Evolutionary conservation across 805 yeast species (phyloP), one percentile per base, ranked within the genome.

Genomic region (Nakazawaea populi): DNA sequence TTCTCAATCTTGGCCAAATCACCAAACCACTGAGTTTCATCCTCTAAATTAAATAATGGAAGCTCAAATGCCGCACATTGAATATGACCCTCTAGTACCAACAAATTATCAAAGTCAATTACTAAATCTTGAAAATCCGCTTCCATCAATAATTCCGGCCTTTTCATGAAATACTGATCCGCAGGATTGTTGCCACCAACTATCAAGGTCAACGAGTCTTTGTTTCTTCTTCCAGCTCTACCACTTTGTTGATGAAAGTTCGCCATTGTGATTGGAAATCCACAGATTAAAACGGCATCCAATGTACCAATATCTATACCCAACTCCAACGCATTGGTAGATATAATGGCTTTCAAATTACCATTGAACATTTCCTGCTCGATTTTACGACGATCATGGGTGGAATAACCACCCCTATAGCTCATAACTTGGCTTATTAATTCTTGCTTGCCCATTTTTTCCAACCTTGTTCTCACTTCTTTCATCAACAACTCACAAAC

Each of bases 221-320:
- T 78, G 48, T 77, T 80, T 56, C 96, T 81, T 64, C 99, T 75
- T 14, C 99, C 99, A 0, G 97, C 98, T 61, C 99, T 76, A 37
- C 99, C 99, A 71, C 94, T 85, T 62, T 94, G 99, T 67, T 94
- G 99, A 58, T 91, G 89, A 62, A 94, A 79, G 54, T 89, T 89
- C 46, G 95, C 83, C 53, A 90, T 75, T 48, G 96, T 87, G 24
- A 82, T 71, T 0, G 99, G 99, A 55, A 94, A 94, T 0, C 98
- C 98, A 60, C 96, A 89, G 70, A 90, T 82, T 2, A 94, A 68
- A 0, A 91, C 98, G 0, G 96, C 90, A 66, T 94, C 99, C 44
- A 94, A 71, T 11, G 86, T 87, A 46, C 98, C 96, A 54, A 94
- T 86, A 72, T 94, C 99, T 47, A 94, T 88, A 53, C 99, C 99